A percentile compares a stretch with the other conserved stretches of the same genome.
phyloP scores from a whole-genome alignment of 2,329 filamentous ascomycete species.

The Plenodomus tracheiphilus region DNA sequence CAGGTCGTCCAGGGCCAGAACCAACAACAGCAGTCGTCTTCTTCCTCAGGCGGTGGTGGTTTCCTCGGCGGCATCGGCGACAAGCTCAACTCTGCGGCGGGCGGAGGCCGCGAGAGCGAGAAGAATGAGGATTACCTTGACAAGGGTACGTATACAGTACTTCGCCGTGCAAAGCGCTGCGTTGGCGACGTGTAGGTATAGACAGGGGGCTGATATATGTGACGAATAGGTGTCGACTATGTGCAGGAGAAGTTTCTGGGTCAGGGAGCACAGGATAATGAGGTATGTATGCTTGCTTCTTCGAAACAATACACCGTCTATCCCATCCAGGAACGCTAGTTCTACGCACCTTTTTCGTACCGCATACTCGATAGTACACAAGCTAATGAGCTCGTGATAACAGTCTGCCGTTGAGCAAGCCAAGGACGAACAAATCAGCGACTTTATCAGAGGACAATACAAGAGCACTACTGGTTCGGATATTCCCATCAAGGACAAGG shows the following conservation, averaged over 20 bases:
- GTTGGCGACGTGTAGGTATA: no score
- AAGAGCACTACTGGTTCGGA: slow-evolving; percentile 70
- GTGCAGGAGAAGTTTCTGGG: slow-evolving; percentile 76
- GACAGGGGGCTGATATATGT: neutral
- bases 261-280: slow-evolving; percentile 63
- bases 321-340: no score
- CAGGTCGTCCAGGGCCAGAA: slow-evolving; percentile 29
- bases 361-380: no score
- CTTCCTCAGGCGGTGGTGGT: slow-evolving; percentile 42
- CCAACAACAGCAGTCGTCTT: slow-evolving; percentile 39
- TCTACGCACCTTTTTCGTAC: no score
- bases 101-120: slow-evolving; percentile 74
- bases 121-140: slow-evolving; percentile 83
- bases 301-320: no score
- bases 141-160: slow-evolving; percentile 74
- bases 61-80: slow-evolving; percentile 65
- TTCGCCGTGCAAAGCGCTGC: no score
- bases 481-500: slow-evolving; percentile 71
- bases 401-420: slow-evolving; percentile 72
- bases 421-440: slow-evolving; percentile 78
- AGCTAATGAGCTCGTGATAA: neutral
- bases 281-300: slow-evolving; percentile 45
- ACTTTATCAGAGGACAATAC: slow-evolving; percentile 72
- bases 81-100: slow-evolving; percentile 72
- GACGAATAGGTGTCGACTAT: slow-evolving; percentile 67